phyloP scores from a whole-genome alignment of 2,329 filamentous ascomycete species.

The Pseudocercospora musae region DNA sequence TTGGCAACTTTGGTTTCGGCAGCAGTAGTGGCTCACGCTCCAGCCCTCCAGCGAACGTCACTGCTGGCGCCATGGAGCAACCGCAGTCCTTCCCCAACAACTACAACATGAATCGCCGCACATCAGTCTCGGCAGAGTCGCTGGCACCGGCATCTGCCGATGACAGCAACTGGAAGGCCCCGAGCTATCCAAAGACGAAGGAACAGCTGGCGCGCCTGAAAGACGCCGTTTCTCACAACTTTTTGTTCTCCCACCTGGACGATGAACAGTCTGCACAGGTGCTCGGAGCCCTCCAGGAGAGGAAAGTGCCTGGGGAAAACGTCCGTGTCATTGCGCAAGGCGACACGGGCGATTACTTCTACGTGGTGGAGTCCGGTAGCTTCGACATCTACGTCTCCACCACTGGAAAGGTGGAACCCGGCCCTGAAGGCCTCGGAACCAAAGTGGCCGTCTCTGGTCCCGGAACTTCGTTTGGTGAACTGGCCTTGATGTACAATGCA shows the following conservation, averaged over 20 bases:
- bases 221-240: constrained; percentile 80
- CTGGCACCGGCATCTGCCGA: constrained; percentile 81
- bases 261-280: constrained; percentile 89
- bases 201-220: constrained; percentile 80
- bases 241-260: constrained; percentile 89
- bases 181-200: constrained; percentile 74
- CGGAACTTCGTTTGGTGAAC: constrained; percentile 91
- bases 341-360: constrained; percentile 95
- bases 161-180: constrained; percentile 87
- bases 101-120: constrained; percentile 90
- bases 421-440: constrained; percentile 74
- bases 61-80: constrained; percentile 46
- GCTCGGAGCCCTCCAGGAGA: constrained; percentile 86
- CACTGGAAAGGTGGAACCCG: constrained; percentile 72
- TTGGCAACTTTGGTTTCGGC: constrained; percentile 37
- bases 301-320: constrained; percentile 88
- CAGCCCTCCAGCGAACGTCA: constrained; percentile 44
- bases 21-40: constrained; percentile 17
- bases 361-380: constrained; percentile 84
- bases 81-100: constrained; percentile 78
- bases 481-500: constrained; percentile 98
- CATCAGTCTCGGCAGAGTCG: constrained; percentile 94
- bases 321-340: constrained; percentile 92
- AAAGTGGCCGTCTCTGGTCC: constrained; percentile 79
- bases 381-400: constrained; percentile 91